Percentiles rank a stretch among this genome's conserved stretches.
Evolutionary conservation across 495 filamentous ascomycete species (phyloP).

Genomic region (Penicillium roqueforti): DNA sequence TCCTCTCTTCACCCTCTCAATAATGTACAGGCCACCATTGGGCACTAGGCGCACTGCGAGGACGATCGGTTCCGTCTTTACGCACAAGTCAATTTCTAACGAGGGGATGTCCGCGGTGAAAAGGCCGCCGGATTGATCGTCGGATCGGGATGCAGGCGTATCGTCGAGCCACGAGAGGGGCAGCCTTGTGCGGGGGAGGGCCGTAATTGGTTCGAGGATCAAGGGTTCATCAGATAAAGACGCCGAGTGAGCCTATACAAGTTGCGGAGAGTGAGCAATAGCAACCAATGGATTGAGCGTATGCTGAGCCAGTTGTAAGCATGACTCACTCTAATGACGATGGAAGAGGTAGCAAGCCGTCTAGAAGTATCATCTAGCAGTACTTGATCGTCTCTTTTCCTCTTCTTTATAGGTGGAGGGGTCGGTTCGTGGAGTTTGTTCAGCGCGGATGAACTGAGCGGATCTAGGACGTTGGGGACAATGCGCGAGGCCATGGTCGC

Average conservation of each 20-base stretch:
- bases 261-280: constrained; percentile 5
- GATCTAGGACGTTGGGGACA: constrained; percentile 31
- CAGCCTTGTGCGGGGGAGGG: constrained; percentile 57
- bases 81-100: constrained; percentile 51
- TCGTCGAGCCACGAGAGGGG: constrained; percentile 60
- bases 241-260: constrained; percentile 52
- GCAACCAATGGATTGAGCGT: background rate
- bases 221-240: constrained; percentile 55
- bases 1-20: constrained; percentile 64
- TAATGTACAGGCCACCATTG: constrained; percentile 58
- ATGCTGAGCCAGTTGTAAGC: background rate
- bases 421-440: constrained; percentile 29
- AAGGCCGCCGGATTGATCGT: constrained; percentile 47
- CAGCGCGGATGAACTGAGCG: constrained; percentile 31
- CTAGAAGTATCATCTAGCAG: constrained; percentile 18
- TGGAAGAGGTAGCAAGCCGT: constrained; percentile 25
- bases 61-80: constrained; percentile 36
- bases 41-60: constrained; percentile 62
- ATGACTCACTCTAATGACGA: constrained; percentile 32
- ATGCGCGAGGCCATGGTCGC: constrained; percentile 39
- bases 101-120: constrained; percentile 60
- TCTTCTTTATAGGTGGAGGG: constrained; percentile 31
- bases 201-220: constrained; percentile 55
- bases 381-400: constrained; percentile 23
- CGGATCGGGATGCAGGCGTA: constrained; percentile 46